phyloP scores from a whole-genome alignment of 1,284 basidiomycete genomes.

The Lentinula novae-zelandiae region DNA sequence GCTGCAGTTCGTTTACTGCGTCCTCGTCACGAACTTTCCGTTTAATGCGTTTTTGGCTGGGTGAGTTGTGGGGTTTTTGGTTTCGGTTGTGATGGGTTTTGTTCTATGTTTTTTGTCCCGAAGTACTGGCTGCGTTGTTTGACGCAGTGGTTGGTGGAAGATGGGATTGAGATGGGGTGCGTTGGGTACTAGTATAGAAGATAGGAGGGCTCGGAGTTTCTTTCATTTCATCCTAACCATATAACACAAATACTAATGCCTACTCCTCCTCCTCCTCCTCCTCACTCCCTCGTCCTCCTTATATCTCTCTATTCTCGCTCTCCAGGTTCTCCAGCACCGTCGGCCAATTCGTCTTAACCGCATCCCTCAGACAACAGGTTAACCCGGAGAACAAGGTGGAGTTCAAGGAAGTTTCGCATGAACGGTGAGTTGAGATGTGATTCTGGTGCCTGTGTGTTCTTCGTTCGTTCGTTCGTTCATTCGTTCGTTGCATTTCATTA shows the following conservation, averaged over 20 bases:
- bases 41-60: slow-evolving; percentile 97
- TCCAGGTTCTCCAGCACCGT: slow-evolving; percentile 87
- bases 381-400: slow-evolving; percentile 79
- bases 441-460: too few relatives aligned
- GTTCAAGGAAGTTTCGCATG: slow-evolving; percentile 91
- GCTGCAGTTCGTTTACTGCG: slow-evolving; percentile 88
- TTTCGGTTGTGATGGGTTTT: too few relatives aligned
- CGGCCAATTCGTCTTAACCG: slow-evolving; percentile 95
- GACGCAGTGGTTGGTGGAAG: too few relatives aligned
- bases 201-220: too few relatives aligned
- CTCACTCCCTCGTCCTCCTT: too few relatives aligned
- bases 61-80: slow-evolving; percentile 43
- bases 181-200: too few relatives aligned
- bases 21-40: slow-evolving; percentile 90
- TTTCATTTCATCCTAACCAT: not conserved
- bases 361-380: slow-evolving; percentile 89
- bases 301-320: too few relatives aligned
- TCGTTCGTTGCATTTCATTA: too few relatives aligned
- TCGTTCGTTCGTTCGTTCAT: too few relatives aligned
- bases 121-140: too few relatives aligned
- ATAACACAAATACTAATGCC: too few relatives aligned
- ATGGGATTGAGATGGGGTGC: too few relatives aligned
- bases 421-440: slow-evolving; percentile 57
- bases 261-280: not conserved
- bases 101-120: not conserved